phyloP scores from a whole-genome alignment of 2,329 filamentous ascomycete species.

The Fusarium brevicatenulatum region DNA sequence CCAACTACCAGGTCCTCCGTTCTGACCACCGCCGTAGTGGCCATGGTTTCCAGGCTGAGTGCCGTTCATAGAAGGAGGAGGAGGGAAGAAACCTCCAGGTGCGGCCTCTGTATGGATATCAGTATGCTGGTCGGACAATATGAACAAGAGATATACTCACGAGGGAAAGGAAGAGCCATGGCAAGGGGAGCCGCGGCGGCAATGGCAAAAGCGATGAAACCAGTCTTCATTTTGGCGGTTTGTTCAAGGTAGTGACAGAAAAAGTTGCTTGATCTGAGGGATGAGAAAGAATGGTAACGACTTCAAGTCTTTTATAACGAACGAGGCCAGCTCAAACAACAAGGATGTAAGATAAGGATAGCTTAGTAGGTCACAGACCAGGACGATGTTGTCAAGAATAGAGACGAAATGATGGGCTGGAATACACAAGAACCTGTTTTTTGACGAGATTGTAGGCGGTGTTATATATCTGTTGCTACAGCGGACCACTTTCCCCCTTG shows the following conservation, averaged over 20 bases:
- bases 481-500: constrained; percentile 3
- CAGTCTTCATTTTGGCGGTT: constrained; percentile 41
- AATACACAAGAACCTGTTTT: constrained; percentile 7
- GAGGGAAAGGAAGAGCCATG: constrained; percentile 25
- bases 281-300: not conserved
- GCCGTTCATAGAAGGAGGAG: constrained; percentile 3
- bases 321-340: constrained; percentile 27
- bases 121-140: not conserved
- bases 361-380: constrained; percentile 31
- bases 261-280: constrained; percentile 3
- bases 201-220: constrained; percentile 30
- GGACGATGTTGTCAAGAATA: constrained; percentile 21
- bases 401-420: constrained; percentile 10
- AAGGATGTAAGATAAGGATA: constrained; percentile 14
- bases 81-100: constrained; percentile 10
- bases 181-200: constrained; percentile 32
- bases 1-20: constrained; percentile 14
- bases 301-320: constrained; percentile 21
- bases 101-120: constrained; percentile 2
- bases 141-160: constrained; percentile 5
- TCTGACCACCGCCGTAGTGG: not conserved
- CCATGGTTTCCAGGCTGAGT: constrained; percentile 11
- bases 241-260: constrained; percentile 2
- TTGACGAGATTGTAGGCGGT: not conserved
- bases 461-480: constrained; percentile 21